Base-by-base conservation (phyloP, 176 grass and related monocot genomes). In the Rhynchospora pubera region DNA sequence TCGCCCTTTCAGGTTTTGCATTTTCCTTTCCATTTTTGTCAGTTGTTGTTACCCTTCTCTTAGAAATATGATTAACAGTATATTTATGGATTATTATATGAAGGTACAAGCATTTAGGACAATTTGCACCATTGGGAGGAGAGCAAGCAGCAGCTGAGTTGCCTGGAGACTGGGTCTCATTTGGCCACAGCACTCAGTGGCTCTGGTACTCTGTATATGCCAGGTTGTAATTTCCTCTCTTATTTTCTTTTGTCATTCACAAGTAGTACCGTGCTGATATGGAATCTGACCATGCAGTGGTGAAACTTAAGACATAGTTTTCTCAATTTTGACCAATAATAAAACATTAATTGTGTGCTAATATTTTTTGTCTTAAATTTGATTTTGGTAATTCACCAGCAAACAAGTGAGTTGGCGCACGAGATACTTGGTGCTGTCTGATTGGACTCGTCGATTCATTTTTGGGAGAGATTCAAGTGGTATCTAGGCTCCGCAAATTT, bases 371-470 rank as follows among this genome's bases (percentile, higher is more conserved):
- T n/a, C n/a, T n/a, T n/a, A n/a, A n/a, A n/a, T n/a, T n/a, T n/a
- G n/a, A n/a, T n/a, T n/a, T 82, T 65, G 42, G 9, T 52, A 77
- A 61, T 86, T 61, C 69, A 63, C 18, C 83, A 97, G 94, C 91
- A 97, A 97, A 82, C 94, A 97, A 91, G 90, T 94, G 76, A 94
- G 94, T 84, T 94, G 94, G 90, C 89, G 90, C 81, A 97, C 94
- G 62, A 81, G 94, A 82, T 45, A 88, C 34, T 87, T 94, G 90
- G 94, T 97, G 28, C 69, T 94, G 45, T 97, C 92, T 8, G 92
- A 97, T 73, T 97, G 94, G 94, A 94, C 88, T 24, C 92, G 90
- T 46, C 57, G 92, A 32, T 94, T 97, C 87, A 82, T 97, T 59
- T 94, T 94, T 39, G 92, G 94, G 78, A 94, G 94, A 83, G 92